phyloP scores from a whole-genome alignment of 805 yeast species.

The Candida orba region DNA sequence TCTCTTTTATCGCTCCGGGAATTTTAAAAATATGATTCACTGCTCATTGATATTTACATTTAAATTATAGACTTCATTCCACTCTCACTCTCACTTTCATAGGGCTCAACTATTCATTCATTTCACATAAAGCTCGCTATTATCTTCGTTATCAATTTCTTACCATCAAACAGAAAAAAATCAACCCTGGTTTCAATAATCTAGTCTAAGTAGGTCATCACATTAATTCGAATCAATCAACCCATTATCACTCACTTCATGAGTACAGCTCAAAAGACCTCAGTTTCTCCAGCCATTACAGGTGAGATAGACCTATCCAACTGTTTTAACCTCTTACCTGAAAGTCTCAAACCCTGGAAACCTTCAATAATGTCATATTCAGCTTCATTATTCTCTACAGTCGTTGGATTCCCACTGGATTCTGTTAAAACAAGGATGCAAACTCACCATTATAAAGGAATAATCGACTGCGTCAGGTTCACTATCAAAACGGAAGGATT shows the following conservation, averaged over 20 bases:
- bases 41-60: neutral
- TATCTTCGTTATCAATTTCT: too few relatives aligned
- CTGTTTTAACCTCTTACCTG: slow-evolving; percentile 45
- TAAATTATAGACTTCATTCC: too few relatives aligned
- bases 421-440: slow-evolving; percentile 86
- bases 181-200: neutral
- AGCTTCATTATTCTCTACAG: slow-evolving; percentile 55
- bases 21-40: neutral
- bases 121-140: neutral
- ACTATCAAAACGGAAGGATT: slow-evolving; percentile 59
- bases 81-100: too few relatives aligned
- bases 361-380: slow-evolving; percentile 56
- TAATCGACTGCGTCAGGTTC: slow-evolving; percentile 47
- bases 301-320: slow-evolving; percentile 40
- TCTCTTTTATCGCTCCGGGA: neutral
- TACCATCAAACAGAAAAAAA: too few relatives aligned
- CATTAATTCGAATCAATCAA: too few relatives aligned
- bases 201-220: too few relatives aligned
- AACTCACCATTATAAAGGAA: slow-evolving; percentile 55
- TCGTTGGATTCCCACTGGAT: slow-evolving; percentile 78
- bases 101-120: neutral
- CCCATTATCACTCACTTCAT: neutral
- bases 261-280: slow-evolving; percentile 13
- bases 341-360: slow-evolving; percentile 41
- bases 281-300: slow-evolving; percentile 46